Conservation (phyloP, 2,329 filamentous ascomycete genomes). For the Allantophomopsis lycopodina region DNA sequence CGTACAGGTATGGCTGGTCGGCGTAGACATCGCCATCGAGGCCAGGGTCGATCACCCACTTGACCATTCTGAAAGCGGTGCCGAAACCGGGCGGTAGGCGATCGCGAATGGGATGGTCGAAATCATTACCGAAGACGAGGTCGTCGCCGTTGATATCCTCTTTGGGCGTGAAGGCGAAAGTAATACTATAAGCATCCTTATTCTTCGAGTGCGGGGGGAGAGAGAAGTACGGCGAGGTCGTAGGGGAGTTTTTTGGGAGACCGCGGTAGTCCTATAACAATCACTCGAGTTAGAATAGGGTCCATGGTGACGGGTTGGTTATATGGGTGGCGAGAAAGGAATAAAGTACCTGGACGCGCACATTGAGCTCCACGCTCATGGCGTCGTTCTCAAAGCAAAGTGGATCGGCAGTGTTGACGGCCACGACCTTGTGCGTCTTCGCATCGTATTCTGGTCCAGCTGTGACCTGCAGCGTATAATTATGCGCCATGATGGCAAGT, state of each 20-base stretch:
- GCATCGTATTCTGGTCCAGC: conserved; percentile 66
- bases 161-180: conserved; percentile 67
- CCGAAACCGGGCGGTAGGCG: conserved; percentile 75
- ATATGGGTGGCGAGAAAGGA: conserved; percentile 17
- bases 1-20: conserved; percentile 76
- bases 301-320: not conserved
- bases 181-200: conserved; percentile 74
- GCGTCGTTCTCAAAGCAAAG: conserved; percentile 48
- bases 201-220: conserved; percentile 49
- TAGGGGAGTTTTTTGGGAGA: conserved; percentile 57
- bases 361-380: conserved; percentile 54
- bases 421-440: conserved; percentile 56
- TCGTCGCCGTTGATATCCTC: conserved; percentile 26
- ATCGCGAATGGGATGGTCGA: conserved; percentile 80
- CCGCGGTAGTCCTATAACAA: conserved; percentile 37
- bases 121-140: conserved; percentile 90
- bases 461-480: conserved; percentile 71
- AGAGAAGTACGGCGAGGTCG: conserved; percentile 65
- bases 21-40: conserved; percentile 83
- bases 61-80: conserved; percentile 72
- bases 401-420: conserved; percentile 57
- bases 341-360: conserved; percentile 56
- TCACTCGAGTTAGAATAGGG: conserved; percentile 2
- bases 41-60: conserved; percentile 83
- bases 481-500: conserved; percentile 38